Base-by-base conservation (phyloP, 2,329 filamentous ascomycete genomes). In the Alternaria infectoria region DNA sequence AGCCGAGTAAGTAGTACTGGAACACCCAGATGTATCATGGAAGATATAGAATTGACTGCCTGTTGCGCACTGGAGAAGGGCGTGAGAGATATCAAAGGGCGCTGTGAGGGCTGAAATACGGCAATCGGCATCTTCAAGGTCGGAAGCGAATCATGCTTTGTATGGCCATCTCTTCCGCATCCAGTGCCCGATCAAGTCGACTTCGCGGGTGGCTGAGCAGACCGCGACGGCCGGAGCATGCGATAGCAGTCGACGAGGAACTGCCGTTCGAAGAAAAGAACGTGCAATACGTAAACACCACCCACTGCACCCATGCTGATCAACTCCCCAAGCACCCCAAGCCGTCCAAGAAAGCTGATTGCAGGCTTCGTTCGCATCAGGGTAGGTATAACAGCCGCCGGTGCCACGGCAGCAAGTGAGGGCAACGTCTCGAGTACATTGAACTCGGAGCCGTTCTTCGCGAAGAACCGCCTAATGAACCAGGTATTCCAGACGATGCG, bases 401-500 rank as follows among this genome's bases (percentile, higher is more conserved):
- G 77, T 17, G 78, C 81, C 10, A 81, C 71, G 43, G 79, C 80
- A 10, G 63, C 64, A 11, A 69, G 51, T 4, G 65, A 70, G 6
- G 76, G 75, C 45, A 77, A 11, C 3, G 64, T 66, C 5, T 69
- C 66, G 12, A 54, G 50, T 12, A 74, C 25, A n/a, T 56, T 67
- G 43, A 76, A 75, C 10, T 51, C 58, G 11, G 71, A 61, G 1
- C 64, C 66, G 21, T 68, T 71, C 8, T 61, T 46, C 13, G 47
- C 56, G 54, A 80, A 80, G 57, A 72, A 81, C 0, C 77, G 69
- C 32, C 78, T 81, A 60, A 97, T 91, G 75, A 97, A 99, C 47
- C 77, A 74, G 17, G 83, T 81, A 73, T 93, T 96, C 92, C 93
- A 99, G 8, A 88, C 65, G 61, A 97, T 96, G 65, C 96, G 88